A percentile compares a stretch with the other conserved stretches of the same genome.
phyloP scores from a whole-genome alignment of 2,329 filamentous ascomycete species.

The Colletotrichum sp. region DNA sequence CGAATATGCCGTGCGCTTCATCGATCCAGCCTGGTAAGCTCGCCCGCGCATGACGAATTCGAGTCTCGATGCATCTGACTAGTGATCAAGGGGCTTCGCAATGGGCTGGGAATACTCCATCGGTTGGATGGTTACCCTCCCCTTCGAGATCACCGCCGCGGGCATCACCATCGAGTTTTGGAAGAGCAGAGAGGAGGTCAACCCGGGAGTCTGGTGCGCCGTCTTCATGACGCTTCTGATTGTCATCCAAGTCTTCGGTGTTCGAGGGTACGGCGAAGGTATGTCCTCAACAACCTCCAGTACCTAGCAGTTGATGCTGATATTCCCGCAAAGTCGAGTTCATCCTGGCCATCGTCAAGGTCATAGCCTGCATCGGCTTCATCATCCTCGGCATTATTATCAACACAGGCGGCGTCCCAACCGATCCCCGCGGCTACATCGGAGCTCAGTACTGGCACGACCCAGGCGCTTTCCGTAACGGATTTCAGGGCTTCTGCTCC shows the following conservation, averaged over 20 bases:
- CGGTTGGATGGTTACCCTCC: neutral
- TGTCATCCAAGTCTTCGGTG: constrained; percentile 71
- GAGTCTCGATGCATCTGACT: neutral
- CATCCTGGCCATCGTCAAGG: constrained; percentile 59
- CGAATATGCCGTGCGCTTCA: constrained; percentile 61
- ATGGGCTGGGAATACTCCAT: constrained; percentile 50
- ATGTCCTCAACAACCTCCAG: too few species aligned
- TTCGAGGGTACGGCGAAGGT: constrained; percentile 68
- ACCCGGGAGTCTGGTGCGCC: constrained; percentile 80
- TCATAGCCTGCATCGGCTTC: neutral
- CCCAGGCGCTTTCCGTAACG: constrained; percentile 45
- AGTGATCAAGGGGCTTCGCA: constrained; percentile 45
- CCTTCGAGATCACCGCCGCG: constrained; percentile 64
- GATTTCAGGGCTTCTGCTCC: constrained; percentile 69
- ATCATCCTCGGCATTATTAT: neutral
- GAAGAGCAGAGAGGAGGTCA: constrained; percentile 67
- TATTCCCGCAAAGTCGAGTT: constrained; percentile 68
- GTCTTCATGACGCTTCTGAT: constrained; percentile 69
- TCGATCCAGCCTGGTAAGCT: constrained; percentile 58
- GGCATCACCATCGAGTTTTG: constrained; percentile 81
- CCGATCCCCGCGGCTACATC: constrained; percentile 55
- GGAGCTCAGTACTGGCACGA: neutral
- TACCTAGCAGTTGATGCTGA: too few species aligned
- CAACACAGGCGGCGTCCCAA: neutral
- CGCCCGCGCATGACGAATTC: too few species aligned